Conservation (phyloP, 2,329 filamentous ascomycete species). For the Truncatella angustata region DNA sequence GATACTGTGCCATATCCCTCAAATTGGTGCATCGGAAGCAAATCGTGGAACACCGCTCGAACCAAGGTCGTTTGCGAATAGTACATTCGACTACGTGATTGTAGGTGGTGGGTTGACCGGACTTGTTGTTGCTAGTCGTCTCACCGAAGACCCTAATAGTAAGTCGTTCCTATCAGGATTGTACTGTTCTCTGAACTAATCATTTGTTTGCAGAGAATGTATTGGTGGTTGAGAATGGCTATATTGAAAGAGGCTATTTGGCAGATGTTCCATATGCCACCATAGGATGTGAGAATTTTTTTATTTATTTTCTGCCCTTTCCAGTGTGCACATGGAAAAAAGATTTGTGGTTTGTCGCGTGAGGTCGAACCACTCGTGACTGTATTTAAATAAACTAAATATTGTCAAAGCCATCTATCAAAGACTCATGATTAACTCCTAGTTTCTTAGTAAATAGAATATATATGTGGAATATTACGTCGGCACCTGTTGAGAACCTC, state of each 20-base stretch:
- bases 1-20: neutral
- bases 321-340: no score
- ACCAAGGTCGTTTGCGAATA: neutral
- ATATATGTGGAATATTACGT: conserved; percentile 11
- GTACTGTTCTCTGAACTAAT: neutral
- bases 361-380: no score
- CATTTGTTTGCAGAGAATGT: neutral
- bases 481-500: conserved; percentile 2
- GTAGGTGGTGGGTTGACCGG: conserved; percentile 15
- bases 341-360: no score
- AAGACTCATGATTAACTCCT: no score
- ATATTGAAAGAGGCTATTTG: conserved; percentile 3
- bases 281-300: no score
- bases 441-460: no score
- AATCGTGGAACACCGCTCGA: neutral
- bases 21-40: neutral
- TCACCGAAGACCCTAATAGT: conserved; percentile 13
- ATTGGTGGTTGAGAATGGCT: conserved; percentile 12
- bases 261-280: conserved; percentile 10
- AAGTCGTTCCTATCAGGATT: neutral
- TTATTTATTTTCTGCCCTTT: no score
- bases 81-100: conserved; percentile 13
- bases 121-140: conserved; percentile 14
- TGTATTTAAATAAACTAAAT: no score
- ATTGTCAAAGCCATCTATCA: no score